A percentile compares a stretch with the other conserved stretches of the same genome.
Conservation (phyloP, 1,139 yeast genomes). For the Pichia sp. region DNA sequence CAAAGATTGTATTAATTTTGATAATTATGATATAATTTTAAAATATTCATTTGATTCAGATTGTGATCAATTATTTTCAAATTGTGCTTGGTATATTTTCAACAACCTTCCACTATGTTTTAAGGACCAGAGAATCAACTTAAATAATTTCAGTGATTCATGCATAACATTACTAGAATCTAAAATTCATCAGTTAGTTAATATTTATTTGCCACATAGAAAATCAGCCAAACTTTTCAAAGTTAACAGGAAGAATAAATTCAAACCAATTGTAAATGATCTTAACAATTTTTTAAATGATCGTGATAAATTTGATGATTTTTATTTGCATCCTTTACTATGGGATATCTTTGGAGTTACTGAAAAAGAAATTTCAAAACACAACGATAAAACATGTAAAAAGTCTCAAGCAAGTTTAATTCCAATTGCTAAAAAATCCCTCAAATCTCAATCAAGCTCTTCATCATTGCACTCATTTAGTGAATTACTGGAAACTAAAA, state of each 20-base stretch:
- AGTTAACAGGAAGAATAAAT: not conserved
- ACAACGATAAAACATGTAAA: conserved; percentile 1
- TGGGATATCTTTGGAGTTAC: conserved; percentile 17
- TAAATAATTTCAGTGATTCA: conserved; percentile 16
- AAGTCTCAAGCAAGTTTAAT: not conserved
- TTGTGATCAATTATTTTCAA: conserved; percentile 50
- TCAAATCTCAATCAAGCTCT: not conserved
- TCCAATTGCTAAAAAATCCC: not conserved
- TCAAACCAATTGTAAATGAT: conserved; percentile 14
- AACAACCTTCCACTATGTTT: conserved; percentile 60
- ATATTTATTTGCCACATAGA: conserved; percentile 18
- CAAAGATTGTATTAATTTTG: conserved; percentile 51
- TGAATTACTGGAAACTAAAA: not conserved
- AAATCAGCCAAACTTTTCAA: not conserved
- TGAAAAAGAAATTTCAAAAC: conserved; percentile 41
- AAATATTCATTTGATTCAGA: conserved; percentile 46
- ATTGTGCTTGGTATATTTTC: conserved; percentile 63
- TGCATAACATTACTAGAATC: conserved; percentile 20
- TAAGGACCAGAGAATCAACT: conserved; percentile 35
- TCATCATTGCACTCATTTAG: not conserved
- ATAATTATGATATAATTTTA: conserved; percentile 54
- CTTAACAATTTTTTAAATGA: conserved; percentile 33
- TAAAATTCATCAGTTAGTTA: conserved; percentile 24
- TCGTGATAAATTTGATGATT: conserved; percentile 38
- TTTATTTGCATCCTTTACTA: conserved; percentile 40